These are phyloP conservation scores for Lyophyllum decastes DNA, from an alignment of 768 basidiomycete species.

Conservation along the genomic window DNA sequence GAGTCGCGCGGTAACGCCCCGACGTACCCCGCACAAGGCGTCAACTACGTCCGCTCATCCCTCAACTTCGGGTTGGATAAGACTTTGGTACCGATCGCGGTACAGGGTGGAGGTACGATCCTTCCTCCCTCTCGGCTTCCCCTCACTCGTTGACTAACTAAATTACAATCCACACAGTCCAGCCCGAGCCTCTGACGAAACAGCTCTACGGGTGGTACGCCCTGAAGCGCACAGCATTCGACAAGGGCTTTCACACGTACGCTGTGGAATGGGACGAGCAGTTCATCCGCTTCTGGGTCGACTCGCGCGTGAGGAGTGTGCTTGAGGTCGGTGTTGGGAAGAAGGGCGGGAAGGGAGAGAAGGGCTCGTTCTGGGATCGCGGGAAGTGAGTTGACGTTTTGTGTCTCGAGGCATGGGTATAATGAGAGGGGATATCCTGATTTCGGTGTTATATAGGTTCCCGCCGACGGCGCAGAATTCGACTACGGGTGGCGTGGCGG, in stretches of 20 bases:
- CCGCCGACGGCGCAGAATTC: constrained; percentile 64
- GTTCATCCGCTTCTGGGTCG: constrained; percentile 78
- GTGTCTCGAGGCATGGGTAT: too few species aligned
- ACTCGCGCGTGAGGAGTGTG: constrained; percentile 65
- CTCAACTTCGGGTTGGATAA: constrained; percentile 65
- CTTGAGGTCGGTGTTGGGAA: constrained; percentile 56
- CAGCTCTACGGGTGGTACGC: constrained; percentile 51
- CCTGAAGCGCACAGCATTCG: constrained; percentile 50
- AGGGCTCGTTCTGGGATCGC: constrained; percentile 63
- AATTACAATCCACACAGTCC: constrained; percentile 15
- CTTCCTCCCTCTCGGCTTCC: constrained; percentile 16
- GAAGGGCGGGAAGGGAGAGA: constrained; percentile 37
- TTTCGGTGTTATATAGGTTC: too few species aligned
- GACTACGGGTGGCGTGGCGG: constrained; percentile 49
- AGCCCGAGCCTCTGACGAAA: constrained; percentile 14
- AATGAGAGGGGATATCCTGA: too few species aligned
- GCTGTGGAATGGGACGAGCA: constrained; percentile 74
- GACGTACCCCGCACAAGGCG: constrained; percentile 55
- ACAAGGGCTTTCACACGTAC: constrained; percentile 69
- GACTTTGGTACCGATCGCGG: constrained; percentile 11
- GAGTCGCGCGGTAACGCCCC: constrained; percentile 62
- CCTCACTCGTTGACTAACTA: constrained; percentile 33
- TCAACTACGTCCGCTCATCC: constrained; percentile 57
- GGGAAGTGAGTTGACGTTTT: constrained; percentile 41
- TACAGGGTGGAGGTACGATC: constrained; percentile 6